Conservation (phyloP, 257 asterid species). For the Petrea volubilis region DNA sequence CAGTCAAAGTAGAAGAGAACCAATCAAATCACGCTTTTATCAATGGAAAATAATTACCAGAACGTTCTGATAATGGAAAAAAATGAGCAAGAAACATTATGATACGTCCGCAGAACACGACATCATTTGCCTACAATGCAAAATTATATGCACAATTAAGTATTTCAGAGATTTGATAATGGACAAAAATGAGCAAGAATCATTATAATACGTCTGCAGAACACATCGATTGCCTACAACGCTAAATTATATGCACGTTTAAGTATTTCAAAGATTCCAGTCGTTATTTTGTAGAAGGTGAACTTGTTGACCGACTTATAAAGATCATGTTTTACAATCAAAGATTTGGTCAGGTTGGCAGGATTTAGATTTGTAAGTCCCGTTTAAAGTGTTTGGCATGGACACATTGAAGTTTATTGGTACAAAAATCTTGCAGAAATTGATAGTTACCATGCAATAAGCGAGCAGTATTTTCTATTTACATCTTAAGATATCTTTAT, state of each 20-base stretch:
- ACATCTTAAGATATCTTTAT: background rate
- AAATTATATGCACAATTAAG: constrained; percentile 19
- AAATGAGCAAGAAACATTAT: constrained; percentile 99
- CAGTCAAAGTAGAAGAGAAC: background rate
- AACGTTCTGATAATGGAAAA: constrained; percentile 96
- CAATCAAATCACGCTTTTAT: background rate
- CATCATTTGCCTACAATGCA: constrained; percentile 89
- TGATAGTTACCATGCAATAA: constrained; percentile 4
- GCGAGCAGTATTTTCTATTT: constrained; percentile 8
- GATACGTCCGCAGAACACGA: constrained; percentile 95
- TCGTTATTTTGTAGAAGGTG: background rate
- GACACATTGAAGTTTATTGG: background rate
- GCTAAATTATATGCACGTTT: constrained; percentile 14
- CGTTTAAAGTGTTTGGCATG: background rate
- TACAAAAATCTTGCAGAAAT: background rate
- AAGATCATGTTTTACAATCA: background rate
- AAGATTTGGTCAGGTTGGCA: background rate
- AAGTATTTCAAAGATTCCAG: constrained; percentile 22
- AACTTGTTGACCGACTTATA: background rate
- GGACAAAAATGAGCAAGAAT: constrained; percentile 98
- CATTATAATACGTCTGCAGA: constrained; percentile 97
- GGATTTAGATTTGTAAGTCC: background rate
- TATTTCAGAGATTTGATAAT: constrained; percentile 43
- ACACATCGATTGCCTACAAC: constrained; percentile 95
- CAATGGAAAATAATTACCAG: constrained; percentile 53